Conservation (phyloP, 495 filamentous ascomycete species). For the Parachaetomium inaequale region DNA sequence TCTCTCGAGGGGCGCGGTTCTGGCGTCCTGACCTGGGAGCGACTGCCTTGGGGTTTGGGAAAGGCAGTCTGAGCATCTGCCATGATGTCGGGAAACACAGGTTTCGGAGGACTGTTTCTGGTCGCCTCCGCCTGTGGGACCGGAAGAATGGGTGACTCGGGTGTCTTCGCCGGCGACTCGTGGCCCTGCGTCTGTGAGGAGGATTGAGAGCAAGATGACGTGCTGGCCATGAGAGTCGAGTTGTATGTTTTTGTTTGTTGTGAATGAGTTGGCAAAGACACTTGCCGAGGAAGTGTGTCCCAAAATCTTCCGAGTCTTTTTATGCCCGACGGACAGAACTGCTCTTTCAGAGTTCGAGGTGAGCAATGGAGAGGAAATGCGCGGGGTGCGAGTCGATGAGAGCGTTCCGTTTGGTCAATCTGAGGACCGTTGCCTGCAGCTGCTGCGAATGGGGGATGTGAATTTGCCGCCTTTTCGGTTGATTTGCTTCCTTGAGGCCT, state of each 20-base stretch:
- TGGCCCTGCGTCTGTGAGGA: conserved; percentile 17
- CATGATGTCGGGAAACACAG: conserved; percentile 23
- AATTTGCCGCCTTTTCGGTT: no score
- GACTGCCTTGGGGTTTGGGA: conserved; percentile 20
- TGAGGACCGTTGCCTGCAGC: conserved; percentile 2
- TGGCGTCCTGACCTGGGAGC: conserved; percentile 32
- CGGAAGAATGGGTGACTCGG: conserved; percentile 27
- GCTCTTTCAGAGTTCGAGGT: neutral
- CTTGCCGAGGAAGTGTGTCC: neutral
- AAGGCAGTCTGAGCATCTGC: conserved; percentile 13
- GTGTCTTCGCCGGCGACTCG: conserved; percentile 14
- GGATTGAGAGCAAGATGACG: conserved; percentile 17
- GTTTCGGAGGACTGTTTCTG: conserved; percentile 7
- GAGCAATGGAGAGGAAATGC: neutral
- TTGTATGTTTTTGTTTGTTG: neutral
- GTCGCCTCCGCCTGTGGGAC: conserved; percentile 15
- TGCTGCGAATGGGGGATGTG: neutral
- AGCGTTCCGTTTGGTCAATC: neutral
- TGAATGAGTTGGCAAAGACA: neutral
- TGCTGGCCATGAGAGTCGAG: conserved; percentile 23
- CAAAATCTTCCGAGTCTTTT: neutral
- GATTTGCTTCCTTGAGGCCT: no score
- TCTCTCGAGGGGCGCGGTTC: conserved; percentile 33
- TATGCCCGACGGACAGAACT: neutral
- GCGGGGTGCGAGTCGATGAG: neutral